Conservation (phyloP, 2,329 filamentous ascomycete genomes). For the Pestalotiopsis sp. region DNA sequence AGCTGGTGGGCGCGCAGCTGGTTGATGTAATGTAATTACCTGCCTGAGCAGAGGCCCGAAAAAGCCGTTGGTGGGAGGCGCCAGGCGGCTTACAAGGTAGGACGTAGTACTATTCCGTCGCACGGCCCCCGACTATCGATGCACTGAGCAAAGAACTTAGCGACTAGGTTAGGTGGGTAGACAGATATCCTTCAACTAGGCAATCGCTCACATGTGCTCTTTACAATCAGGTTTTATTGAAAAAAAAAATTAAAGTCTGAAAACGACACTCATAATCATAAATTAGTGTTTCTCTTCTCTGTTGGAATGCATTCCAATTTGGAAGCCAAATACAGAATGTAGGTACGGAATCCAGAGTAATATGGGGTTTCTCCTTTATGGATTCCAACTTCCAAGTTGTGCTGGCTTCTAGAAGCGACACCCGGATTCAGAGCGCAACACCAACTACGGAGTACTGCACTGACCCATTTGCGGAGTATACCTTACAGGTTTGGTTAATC, state of each 20-base stretch:
- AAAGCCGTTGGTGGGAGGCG: not conserved
- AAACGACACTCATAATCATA: too few relatives aligned
- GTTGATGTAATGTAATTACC: not conserved
- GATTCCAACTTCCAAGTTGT: not conserved
- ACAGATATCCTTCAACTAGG: too few relatives aligned
- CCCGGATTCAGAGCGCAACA: not conserved
- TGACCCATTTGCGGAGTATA: too few relatives aligned
- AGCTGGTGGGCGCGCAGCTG: not conserved
- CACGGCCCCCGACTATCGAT: not conserved
- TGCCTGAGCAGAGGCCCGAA: not conserved
- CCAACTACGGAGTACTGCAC: too few relatives aligned
- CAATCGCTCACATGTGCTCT: too few relatives aligned
- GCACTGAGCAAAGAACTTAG: not conserved
- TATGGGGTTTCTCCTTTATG: not conserved
- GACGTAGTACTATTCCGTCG: not conserved
- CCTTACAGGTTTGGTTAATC: too few relatives aligned
- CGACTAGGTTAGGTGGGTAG: not conserved
- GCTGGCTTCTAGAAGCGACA: not conserved
- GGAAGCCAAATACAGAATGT: not conserved
- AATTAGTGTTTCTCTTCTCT: too few relatives aligned
- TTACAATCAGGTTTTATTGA: too few relatives aligned
- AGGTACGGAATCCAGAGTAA: not conserved
- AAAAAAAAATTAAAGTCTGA: too few relatives aligned
- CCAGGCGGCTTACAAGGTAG: not conserved
- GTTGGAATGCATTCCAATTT: too few relatives aligned